Evolutionary conservation across 495 filamentous ascomycete species (phyloP), one percentile per base, ranked within the genome.

Genomic region (Aspergillus campestris): DNA sequence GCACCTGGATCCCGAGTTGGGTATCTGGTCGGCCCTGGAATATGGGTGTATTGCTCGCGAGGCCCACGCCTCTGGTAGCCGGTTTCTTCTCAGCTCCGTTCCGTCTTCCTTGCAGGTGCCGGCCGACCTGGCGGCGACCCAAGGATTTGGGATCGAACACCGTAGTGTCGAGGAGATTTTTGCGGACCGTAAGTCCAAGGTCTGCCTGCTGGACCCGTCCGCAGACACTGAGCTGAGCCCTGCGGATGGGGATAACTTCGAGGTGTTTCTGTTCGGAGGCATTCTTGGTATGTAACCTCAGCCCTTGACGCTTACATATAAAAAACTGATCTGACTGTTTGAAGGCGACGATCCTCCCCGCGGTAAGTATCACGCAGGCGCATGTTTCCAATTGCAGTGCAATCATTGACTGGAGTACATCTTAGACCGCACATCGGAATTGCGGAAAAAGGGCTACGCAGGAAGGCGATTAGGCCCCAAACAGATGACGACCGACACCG

Each of bases 401-500:
- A 29, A 40, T n/a, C 33, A 12, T 12, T 5, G 4, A 9, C 18
- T 4, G 4, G 18, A 4, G 18, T 24, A 24, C 18, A 24, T 4
- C 4, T 4, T 48, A 95, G 94, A 98, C 66, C 82, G 92, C 34
- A 98, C 92, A 1, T 87, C 86, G 8, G 92, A 98, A 59, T 70
- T 98, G 39, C 80, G 92, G 18, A 87, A 86, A 59, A 94, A 95
- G 62, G 94, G 94, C 18, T 98, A 90, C 57, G 71, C 81, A 50
- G 89, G 91, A 36, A 83, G 92, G 44, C 78, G 90, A 48, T 72
- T 98, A 36, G 94, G 94, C 0, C 88, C 90, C 11, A 80, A 89
- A 53, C 92, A 98, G 65, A 97, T 98, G 92, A 97, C 92, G 7
- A 98, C 92, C 0, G 92, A 98, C 64, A 98, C 92, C 12, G 92